These are phyloP conservation scores for Paecilomyces dactylethromorphus DNA, from an alignment of 2,329 filamentous ascomycete species.

Conservation along the genomic window DNA sequence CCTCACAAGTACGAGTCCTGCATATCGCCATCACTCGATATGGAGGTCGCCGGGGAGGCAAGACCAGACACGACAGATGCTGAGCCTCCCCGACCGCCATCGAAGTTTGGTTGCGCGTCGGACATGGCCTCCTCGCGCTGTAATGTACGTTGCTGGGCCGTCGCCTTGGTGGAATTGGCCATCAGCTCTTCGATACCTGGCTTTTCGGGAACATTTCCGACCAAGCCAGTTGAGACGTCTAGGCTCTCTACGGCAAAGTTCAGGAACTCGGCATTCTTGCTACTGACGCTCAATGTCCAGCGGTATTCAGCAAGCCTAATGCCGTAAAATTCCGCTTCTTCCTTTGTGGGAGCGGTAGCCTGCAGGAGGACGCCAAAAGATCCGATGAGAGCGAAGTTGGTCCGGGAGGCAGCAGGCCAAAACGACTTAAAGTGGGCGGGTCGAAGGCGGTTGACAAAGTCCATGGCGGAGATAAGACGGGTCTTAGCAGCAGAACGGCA, in stretches of 20 bases:
- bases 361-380: slow-evolving; percentile 87
- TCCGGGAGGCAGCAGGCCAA: slow-evolving; percentile 55
- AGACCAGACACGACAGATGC: slow-evolving; percentile 32
- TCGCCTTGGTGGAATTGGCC: slow-evolving; percentile 21
- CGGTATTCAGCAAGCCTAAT: slow-evolving; percentile 79
- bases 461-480: slow-evolving; percentile 89
- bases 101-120: slow-evolving; percentile 14
- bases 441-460: slow-evolving; percentile 89
- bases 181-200: slow-evolving; percentile 50
- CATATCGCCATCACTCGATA: slow-evolving; percentile 22
- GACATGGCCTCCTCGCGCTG: slow-evolving; percentile 20
- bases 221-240: slow-evolving; percentile 62
- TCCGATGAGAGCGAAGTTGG: slow-evolving; percentile 87
- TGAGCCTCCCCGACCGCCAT: slow-evolving; percentile 13
- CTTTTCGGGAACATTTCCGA: slow-evolving; percentile 66
- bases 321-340: slow-evolving; percentile 91
- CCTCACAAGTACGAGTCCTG: slow-evolving; percentile 14
- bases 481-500: slow-evolving; percentile 92
- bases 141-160: slow-evolving; percentile 10
- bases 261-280: slow-evolving; percentile 55
- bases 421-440: slow-evolving; percentile 82
- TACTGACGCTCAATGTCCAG: slow-evolving; percentile 86
- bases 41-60: slow-evolving; percentile 30
- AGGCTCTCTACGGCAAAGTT: slow-evolving; percentile 70
- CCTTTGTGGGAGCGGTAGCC: slow-evolving; percentile 77